A percentile compares a stretch with the other conserved stretches of the same genome.
Conservation (phyloP, 768 basidiomycete species). For the Lactarius hatsudake region DNA sequence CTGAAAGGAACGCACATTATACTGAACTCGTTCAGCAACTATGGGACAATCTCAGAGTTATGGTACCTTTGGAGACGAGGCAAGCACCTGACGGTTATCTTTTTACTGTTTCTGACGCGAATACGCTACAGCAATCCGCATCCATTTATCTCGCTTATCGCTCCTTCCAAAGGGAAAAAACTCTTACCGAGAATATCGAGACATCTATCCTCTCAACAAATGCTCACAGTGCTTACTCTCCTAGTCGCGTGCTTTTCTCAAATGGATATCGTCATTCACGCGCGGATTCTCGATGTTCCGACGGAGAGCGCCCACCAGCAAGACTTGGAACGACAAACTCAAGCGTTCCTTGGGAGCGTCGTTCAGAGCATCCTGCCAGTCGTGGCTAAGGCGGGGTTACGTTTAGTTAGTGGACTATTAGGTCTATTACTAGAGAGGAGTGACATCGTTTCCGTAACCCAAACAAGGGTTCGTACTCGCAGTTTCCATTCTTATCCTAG, state of each 20-base stretch:
- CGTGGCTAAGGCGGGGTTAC: conserved; percentile 73
- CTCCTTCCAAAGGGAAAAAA: conserved; percentile 88
- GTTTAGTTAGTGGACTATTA: conserved; percentile 82
- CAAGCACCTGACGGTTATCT: conserved; percentile 33
- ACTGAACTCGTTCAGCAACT: conserved; percentile 60
- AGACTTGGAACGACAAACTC: conserved; percentile 85
- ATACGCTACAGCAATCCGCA: conserved; percentile 70
- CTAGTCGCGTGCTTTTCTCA: conserved; percentile 93
- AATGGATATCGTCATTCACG: conserved; percentile 83
- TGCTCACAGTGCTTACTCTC: conserved; percentile 85
- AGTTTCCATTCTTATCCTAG: conserved; percentile 15
- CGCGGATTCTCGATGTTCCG: conserved; percentile 64
- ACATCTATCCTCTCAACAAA: conserved; percentile 71
- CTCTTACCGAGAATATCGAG: conserved; percentile 86
- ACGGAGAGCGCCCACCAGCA: conserved; percentile 59
- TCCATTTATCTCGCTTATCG: conserved; percentile 91
- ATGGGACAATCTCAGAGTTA: conserved; percentile 82
- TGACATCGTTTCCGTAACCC: conserved; percentile 67
- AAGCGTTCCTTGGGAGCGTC: conserved; percentile 81
- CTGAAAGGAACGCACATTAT: conserved; percentile 55
- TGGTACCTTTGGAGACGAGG: conserved; percentile 93
- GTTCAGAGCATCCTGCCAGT: conserved; percentile 84
- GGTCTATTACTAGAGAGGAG: conserved; percentile 79
- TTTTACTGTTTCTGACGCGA: neutral
- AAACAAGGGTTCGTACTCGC: conserved; percentile 65